Conservation (phyloP, 495 filamentous ascomycete genomes). For the Trichoderma erinaceum region DNA sequence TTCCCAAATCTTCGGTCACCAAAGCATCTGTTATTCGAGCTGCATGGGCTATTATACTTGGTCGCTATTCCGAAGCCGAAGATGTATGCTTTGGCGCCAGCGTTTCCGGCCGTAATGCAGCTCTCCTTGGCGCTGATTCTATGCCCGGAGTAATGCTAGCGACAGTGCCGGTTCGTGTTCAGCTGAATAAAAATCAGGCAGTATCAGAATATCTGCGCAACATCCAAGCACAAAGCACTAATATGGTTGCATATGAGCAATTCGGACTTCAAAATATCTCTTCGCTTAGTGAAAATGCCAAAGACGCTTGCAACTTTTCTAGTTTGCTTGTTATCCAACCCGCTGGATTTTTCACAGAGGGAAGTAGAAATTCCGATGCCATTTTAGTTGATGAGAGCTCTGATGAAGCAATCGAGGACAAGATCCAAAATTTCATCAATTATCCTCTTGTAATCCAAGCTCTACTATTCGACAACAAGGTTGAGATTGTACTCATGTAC, state of each 20-base stretch:
- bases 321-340: constrained; percentile 9
- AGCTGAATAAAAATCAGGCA: constrained; percentile 14
- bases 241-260: constrained; percentile 41
- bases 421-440: constrained; percentile 14
- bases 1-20: constrained; percentile 17
- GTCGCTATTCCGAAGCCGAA: constrained; percentile 30
- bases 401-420: neutral
- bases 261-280: constrained; percentile 39
- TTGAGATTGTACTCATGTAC: constrained; percentile 19
- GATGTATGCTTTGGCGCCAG: constrained; percentile 45
- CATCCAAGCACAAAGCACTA: constrained; percentile 30
- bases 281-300: neutral
- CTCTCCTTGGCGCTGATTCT: constrained; percentile 40
- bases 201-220: constrained; percentile 19
- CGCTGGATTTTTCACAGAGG: neutral
- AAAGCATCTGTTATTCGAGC: constrained; percentile 40
- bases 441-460: constrained; percentile 24
- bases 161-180: constrained; percentile 50
- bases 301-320: neutral
- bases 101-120: constrained; percentile 41
- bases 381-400: neutral
- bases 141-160: constrained; percentile 50
- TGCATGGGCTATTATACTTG: constrained; percentile 39
- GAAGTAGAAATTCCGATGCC: neutral
- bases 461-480: constrained; percentile 12